Evolutionary conservation across 75 land plant genomes (phyloP).

Genomic region (Selaginella moellendorffii): DNA sequence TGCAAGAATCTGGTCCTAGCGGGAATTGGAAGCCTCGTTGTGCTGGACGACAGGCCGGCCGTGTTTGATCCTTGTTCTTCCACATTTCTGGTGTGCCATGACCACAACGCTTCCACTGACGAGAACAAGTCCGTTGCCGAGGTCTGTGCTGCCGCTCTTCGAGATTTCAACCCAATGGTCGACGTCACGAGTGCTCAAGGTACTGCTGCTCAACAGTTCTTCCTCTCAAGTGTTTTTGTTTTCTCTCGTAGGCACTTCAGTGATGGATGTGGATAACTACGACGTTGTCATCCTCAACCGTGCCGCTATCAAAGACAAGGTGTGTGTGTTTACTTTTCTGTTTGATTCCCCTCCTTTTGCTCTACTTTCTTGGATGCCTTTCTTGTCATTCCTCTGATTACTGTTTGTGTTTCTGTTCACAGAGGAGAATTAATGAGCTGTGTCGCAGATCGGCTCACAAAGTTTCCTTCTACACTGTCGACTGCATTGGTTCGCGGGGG

Average conservation of each 20-base stretch:
- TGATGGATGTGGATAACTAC: conserved; percentile 43
- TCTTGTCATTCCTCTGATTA: not conserved
- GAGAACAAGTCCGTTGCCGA: conserved; percentile 41
- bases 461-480: conserved; percentile 74
- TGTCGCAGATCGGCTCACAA: conserved; percentile 61
- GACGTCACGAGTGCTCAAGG: conserved; percentile 29
- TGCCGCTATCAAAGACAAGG: conserved; percentile 40
- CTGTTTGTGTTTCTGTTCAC: conserved; percentile 14
- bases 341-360: not conserved
- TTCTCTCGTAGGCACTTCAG: conserved; percentile 40
- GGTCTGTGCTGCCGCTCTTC: conserved; percentile 63
- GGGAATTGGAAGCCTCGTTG: conserved; percentile 79
- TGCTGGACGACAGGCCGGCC: conserved; percentile 55
- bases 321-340: conserved; percentile 11
- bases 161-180: conserved; percentile 95
- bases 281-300: conserved; percentile 67
- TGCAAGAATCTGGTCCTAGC: conserved; percentile 97
- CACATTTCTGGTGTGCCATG: conserved; percentile 39
- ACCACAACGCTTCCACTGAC: conserved; percentile 32
- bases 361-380: not conserved
- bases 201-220: not conserved
- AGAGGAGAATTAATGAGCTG: conserved; percentile 60
- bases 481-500: conserved; percentile 77
- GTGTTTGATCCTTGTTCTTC: conserved; percentile 35
- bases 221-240: not conserved